Percentiles rank a stretch among this genome's conserved stretches.
Conservation (phyloP, 306 rosid genomes). For the Erythrophleum fordii region DNA sequence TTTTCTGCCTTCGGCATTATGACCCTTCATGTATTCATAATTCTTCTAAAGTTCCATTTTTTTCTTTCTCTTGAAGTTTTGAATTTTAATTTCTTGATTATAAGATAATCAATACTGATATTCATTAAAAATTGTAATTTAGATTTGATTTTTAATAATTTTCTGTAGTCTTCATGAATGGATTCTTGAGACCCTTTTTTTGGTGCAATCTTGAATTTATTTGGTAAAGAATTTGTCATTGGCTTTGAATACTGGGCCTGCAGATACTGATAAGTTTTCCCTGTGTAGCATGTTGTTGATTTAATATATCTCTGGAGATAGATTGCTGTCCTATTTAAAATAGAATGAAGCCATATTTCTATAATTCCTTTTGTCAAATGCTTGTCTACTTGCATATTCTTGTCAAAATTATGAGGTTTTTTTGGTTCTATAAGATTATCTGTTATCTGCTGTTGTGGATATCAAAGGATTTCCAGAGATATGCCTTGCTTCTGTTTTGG, state of each 20-base stretch:
- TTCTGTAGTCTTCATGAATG: not conserved
- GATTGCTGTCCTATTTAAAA: not conserved
- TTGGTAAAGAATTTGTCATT: not conserved
- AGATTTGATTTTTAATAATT: conserved; percentile 1
- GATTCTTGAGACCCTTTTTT: not conserved
- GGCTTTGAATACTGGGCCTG: not conserved
- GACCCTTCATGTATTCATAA: not conserved
- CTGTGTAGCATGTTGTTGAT: not conserved
- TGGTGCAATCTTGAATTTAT: not conserved
- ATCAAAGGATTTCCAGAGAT: not conserved
- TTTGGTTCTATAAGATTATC: not conserved
- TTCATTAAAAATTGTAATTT: not conserved
- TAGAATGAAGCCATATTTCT: not conserved
- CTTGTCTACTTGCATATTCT: not conserved
- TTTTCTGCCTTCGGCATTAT: not conserved
- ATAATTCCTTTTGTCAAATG: conserved; percentile 5
- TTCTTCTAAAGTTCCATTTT: not conserved
- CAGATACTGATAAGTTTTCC: not conserved
- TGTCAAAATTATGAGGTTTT: not conserved
- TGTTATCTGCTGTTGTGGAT: conserved; percentile 5
- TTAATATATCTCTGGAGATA: not conserved
- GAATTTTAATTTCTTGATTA: not conserved
- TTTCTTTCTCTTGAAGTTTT: not conserved
- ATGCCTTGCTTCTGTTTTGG: not conserved
- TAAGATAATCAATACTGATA: not conserved